A percentile compares a stretch with the other conserved stretches of the same genome.
These are phyloP conservation scores for Aquilaria malaccensis DNA, from an alignment of 345 rosid species.

Conservation along the genomic window DNA sequence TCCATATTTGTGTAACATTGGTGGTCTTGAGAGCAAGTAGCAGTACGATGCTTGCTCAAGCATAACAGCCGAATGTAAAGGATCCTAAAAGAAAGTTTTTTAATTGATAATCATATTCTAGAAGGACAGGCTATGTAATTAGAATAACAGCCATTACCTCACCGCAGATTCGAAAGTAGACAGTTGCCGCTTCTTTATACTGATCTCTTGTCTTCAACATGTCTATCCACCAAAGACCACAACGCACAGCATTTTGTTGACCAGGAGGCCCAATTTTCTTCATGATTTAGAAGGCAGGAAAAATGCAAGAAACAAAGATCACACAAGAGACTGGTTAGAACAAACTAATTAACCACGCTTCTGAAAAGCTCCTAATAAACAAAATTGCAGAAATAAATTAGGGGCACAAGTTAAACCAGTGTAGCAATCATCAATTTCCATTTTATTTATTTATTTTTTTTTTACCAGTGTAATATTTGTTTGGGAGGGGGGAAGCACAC, in stretches of 20 bases:
- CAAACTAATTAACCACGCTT: too few relatives aligned
- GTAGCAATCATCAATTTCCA: too few relatives aligned
- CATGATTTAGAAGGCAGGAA: conserved; percentile 11
- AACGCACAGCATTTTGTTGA: conserved; percentile 79
- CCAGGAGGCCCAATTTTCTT: conserved; percentile 78
- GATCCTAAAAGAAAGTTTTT: conserved; percentile 42
- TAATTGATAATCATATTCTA: too few relatives aligned
- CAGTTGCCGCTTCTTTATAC: conserved; percentile 87
- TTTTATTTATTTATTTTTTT: too few relatives aligned
- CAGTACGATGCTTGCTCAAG: conserved; percentile 99
- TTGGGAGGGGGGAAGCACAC: too few relatives aligned
- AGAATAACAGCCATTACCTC: conserved; percentile 46
- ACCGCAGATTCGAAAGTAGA: conserved; percentile 87
- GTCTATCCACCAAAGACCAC: conserved; percentile 99
- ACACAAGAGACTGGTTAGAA: background rate
- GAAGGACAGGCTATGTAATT: conserved; percentile 7
- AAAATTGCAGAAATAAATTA: too few relatives aligned
- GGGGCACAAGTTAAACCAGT: too few relatives aligned
- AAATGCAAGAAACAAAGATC: background rate
- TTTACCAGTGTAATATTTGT: too few relatives aligned
- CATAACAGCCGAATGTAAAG: conserved; percentile 94
- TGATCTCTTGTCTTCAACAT: conserved; percentile 86
- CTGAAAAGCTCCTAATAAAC: too few relatives aligned
- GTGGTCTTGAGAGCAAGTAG: conserved; percentile 78
- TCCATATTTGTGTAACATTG: conserved; percentile 94